These are phyloP conservation scores for Populus tremula DNA, from an alignment of 345 rosid genomes.

Conservation along the genomic window DNA sequence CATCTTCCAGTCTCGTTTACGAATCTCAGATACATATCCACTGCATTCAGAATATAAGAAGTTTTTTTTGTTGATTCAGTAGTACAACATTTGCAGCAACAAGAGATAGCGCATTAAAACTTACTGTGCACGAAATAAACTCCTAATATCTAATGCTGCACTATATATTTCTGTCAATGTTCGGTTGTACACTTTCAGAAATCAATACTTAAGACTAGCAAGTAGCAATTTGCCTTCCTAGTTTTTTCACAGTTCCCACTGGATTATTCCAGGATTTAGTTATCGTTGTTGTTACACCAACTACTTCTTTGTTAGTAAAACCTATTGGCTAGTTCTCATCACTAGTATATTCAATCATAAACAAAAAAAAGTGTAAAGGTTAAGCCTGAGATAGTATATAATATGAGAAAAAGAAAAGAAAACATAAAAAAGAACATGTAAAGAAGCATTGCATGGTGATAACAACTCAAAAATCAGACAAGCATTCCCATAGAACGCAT, in stretches of 20 bases:
- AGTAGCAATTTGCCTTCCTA: neutral
- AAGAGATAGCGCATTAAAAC: neutral
- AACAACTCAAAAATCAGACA: neutral
- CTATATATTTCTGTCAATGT: neutral
- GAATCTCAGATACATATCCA: conserved; percentile 55
- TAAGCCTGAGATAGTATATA: neutral
- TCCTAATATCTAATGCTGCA: neutral
- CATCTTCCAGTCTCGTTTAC: conserved; percentile 41
- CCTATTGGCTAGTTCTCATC: conserved; percentile 4
- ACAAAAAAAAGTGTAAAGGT: neutral
- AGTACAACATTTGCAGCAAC: conserved; percentile 6
- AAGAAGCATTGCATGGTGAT: neutral
- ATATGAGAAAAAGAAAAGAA: neutral
- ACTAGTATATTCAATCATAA: conserved; percentile 6
- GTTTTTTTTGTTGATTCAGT: neutral
- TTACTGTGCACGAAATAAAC: neutral
- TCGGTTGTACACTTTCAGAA: neutral
- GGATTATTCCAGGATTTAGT: neutral
- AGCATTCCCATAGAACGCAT: neutral
- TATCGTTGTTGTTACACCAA: neutral
- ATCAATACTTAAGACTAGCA: neutral
- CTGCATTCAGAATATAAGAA: conserved; percentile 44
- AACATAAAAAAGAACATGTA: neutral
- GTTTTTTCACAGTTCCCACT: neutral
- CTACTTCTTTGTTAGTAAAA: neutral